Evolutionary conservation across 2,329 filamentous ascomycete species (phyloP).

Genomic region (Acarospora socialis): DNA sequence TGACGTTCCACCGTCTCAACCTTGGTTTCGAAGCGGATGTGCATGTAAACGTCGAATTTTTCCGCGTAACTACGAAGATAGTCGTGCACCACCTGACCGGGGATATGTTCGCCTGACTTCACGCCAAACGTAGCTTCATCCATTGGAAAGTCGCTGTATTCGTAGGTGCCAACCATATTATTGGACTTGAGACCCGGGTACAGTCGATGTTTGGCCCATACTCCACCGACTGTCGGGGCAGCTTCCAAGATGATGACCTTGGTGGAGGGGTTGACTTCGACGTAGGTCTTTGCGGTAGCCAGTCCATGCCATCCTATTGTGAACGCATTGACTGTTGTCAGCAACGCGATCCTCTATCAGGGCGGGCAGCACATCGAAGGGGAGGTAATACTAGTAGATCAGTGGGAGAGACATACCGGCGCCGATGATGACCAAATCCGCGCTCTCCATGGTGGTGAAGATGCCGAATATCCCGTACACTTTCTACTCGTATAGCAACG

Average conservation of each 20-base stretch:
- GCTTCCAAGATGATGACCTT: constrained; percentile 45
- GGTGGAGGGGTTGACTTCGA: constrained; percentile 42
- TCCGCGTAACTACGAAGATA: constrained; percentile 45
- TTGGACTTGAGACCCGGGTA: constrained; percentile 54
- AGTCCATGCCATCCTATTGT: constrained; percentile 45
- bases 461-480: too few relatives aligned
- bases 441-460: constrained; percentile 8
- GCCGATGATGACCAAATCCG: constrained; percentile 25
- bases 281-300: constrained; percentile 46
- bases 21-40: constrained; percentile 36
- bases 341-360: constrained; percentile 3
- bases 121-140: constrained; percentile 36
- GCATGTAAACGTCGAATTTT: constrained; percentile 35
- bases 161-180: constrained; percentile 58
- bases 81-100: constrained; percentile 39
- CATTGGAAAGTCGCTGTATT: constrained; percentile 64
- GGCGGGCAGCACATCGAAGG: not conserved
- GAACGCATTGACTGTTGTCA: too few relatives aligned
- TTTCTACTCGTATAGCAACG: too few relatives aligned
- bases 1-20: constrained; percentile 35
- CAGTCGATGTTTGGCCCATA: constrained; percentile 53
- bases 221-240: constrained; percentile 46
- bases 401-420: constrained; percentile 32
- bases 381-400: too few relatives aligned
- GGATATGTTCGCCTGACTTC: constrained; percentile 41